Evolutionary conservation across 139 green algal genomes (phyloP), one percentile per base, ranked within the genome.

Genomic region (Spirogloea muscicola): DNA sequence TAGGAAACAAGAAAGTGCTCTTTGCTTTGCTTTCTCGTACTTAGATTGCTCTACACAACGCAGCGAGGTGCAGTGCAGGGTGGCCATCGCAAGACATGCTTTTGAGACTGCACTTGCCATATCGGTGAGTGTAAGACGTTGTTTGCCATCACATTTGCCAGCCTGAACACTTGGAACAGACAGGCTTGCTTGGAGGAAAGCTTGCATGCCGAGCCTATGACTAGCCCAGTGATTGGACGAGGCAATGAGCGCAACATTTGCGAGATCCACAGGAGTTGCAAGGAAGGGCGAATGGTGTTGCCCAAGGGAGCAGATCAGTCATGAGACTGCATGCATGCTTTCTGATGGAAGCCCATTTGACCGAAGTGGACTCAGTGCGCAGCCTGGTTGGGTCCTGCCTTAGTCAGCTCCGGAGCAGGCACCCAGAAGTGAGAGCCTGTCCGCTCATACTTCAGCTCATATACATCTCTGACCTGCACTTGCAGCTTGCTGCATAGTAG

Each of bases 311-410:
- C 16, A 40, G 49, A 69, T 3, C 46, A 44, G 48, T 37, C 2
- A 10, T 78, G 16, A 37, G 39, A 1, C 36, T 42, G 1, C 72
- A 80, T 31, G 64, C 72, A 37, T 66, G 62, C 57, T 70, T 78
- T 3, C 72, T 80, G 2, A 44, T 80, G 1, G 65, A 39, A 34
- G 29, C 64, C 21, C 62, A 37, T 6, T 39, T 13, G 46, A 21
- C 58, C 13, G 33, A 65, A 6, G 36, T 76, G 63, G 60, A 79
- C 16, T 48, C 36, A 39, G 29, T 80, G 40, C 16, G 48, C 4
- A 41, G 55, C 18, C 10, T 66, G 31, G 72, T 63, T 21, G 18
- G 18, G 18, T 31, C 31, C 39, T 27, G 76, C 36, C 72, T 80
- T 4, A 74, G 21, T 7, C 42, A 39, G 3, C 64, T 80, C 33